Evolutionary conservation across 2,329 filamentous ascomycete species (phyloP), one percentile per base, ranked within the genome.

Genomic region (Colletotrichum musicola): DNA sequence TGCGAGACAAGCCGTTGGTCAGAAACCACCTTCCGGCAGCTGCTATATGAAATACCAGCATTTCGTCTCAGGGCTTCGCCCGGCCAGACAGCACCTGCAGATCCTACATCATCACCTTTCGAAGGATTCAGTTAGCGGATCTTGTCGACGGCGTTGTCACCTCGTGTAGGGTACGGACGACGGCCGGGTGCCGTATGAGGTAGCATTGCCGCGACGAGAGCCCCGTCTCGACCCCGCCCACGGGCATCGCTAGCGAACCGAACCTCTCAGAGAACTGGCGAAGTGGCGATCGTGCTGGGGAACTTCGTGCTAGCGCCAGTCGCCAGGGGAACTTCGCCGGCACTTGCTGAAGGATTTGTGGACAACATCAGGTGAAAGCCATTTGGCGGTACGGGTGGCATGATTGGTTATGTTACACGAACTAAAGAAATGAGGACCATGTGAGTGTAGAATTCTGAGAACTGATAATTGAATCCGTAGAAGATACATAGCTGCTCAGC

Each of bases 51-150:
- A 35, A 10, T 35, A 35, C 30, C 38, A 12, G n/a, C 30, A 10
- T 27, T 4, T 50, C 18, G 12, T 6, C 44, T 46, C 13, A 35
- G 30, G 7, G 7, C 30, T 35, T 35, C 9, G 30, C 30, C 30
- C 30, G 30, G 9, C 1, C 6, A 30, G 27, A 30, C 27, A 30
- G 27, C 27, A 35, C 30, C 7, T 35, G 30, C 30, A 35, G 3
- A 35, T 35, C 30, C 7, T 35, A 9, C 10, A 10, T 16, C 44
- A 46, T 46, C 3, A 20, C 10, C 30, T 35, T 10, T 10, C 10
- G 47, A 50, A 50, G 47, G 47, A 50, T 50, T 50, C 47, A 50
- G n/a, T 20, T 25, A 50, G 47, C 20, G 47, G 47, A 50, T 12
- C 47, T 22, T 25, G 12, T 6, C n/a, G 7, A 20, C 47, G 7